These are phyloP conservation scores for Penicillium freii DNA, from an alignment of 2,329 filamentous ascomycete genomes.

Conservation along the genomic window DNA sequence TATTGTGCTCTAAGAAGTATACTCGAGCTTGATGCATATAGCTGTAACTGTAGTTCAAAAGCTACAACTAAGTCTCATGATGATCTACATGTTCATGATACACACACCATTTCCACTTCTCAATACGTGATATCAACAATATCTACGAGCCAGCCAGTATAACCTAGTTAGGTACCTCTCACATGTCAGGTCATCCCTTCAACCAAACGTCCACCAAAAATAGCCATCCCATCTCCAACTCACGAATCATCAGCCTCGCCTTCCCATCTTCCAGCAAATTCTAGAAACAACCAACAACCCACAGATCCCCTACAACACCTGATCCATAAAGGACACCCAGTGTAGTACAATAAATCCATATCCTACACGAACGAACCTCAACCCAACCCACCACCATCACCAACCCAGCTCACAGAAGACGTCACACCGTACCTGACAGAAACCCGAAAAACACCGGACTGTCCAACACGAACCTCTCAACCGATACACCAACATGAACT, in stretches of 20 bases:
- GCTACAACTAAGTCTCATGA: no score
- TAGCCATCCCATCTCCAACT: background rate
- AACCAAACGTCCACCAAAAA: background rate
- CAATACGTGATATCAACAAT: background rate
- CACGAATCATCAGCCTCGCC: no score
- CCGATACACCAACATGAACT: constrained; percentile 41
- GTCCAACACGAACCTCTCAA: constrained; percentile 31
- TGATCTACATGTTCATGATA: background rate
- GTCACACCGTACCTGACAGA: constrained; percentile 6
- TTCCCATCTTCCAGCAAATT: background rate
- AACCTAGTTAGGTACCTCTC: background rate
- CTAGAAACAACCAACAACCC: background rate
- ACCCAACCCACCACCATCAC: background rate
- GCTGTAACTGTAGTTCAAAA: background rate
- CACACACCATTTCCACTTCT: background rate
- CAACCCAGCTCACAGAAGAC: background rate
- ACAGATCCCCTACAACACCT: background rate
- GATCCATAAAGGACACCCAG: background rate
- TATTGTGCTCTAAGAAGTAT: background rate
- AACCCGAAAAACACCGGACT: constrained; percentile 43
- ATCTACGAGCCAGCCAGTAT: background rate
- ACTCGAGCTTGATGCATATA: background rate
- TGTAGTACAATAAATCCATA: background rate
- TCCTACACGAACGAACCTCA: background rate
- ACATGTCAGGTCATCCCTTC: background rate